These are phyloP conservation scores for Comarum palustre DNA, from an alignment of 306 rosid species.

Conservation along the genomic window DNA sequence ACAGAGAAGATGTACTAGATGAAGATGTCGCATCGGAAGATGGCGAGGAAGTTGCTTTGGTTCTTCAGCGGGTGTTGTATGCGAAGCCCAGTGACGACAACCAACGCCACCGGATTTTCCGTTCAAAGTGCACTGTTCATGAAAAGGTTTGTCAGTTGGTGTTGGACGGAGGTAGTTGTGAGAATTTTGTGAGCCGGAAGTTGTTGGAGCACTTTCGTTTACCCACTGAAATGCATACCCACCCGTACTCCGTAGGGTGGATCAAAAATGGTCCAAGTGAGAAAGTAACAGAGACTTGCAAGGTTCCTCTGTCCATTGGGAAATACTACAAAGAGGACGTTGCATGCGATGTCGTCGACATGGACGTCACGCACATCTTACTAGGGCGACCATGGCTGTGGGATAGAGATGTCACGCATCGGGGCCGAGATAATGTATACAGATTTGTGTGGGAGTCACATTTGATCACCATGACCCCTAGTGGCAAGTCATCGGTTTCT, in stretches of 20 bases:
- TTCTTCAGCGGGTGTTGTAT: too few species aligned
- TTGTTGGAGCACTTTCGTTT: neutral
- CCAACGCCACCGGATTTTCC: too few species aligned
- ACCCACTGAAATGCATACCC: neutral
- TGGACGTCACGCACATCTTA: neutral
- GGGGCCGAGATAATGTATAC: neutral
- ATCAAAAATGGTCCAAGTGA: neutral
- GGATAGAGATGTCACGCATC: neutral
- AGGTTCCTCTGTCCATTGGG: neutral
- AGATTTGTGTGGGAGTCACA: neutral
- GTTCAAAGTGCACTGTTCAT: too few species aligned
- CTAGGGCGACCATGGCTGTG: neutral
- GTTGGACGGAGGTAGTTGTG: too few species aligned
- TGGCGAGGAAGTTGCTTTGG: too few species aligned
- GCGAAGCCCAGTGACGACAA: too few species aligned
- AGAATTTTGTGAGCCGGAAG: neutral
- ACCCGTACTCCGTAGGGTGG: neutral
- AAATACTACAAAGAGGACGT: neutral
- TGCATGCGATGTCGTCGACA: neutral
- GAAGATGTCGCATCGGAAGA: too few species aligned
- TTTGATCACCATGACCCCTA: too few species aligned
- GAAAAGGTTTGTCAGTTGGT: too few species aligned
- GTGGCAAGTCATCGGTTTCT: too few species aligned
- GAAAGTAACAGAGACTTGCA: neutral
- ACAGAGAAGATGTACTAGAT: too few species aligned